These are phyloP conservation scores for Aegle marmelos DNA, from an alignment of 345 rosid species.

Conservation along the genomic window DNA sequence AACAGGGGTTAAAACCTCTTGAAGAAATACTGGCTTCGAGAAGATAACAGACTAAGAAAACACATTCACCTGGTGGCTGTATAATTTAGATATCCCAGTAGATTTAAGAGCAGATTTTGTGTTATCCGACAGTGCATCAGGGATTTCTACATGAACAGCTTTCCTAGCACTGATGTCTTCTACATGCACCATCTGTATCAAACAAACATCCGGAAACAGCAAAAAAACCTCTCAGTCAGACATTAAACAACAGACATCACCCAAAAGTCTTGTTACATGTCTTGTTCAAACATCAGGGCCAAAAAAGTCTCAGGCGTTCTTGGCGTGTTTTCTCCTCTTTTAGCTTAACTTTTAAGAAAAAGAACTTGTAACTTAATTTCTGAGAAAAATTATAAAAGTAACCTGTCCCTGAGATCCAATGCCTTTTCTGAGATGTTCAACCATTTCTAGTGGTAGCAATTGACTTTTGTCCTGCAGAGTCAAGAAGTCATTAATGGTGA, in stretches of 20 bases:
- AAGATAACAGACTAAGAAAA: constrained; percentile 7
- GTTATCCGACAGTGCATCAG: constrained; percentile 58
- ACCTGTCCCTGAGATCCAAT: constrained; percentile 84
- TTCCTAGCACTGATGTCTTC: constrained; percentile 59
- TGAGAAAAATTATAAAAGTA: constrained; percentile 13
- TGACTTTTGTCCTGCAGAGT: constrained; percentile 52
- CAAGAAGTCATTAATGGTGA: constrained; percentile 17
- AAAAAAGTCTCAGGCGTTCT: background rate
- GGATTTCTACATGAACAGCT: constrained; percentile 51
- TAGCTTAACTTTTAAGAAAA: background rate
- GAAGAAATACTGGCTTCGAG: constrained; percentile 12
- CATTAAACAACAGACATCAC: background rate
- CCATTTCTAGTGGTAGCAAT: constrained; percentile 68
- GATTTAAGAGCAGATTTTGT: constrained; percentile 58
- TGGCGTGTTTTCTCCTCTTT: background rate
- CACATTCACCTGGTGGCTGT: constrained; percentile 77
- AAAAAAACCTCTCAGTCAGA: constrained; percentile 5
- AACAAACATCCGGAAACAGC: constrained; percentile 21
- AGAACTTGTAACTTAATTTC: background rate
- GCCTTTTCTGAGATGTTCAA: constrained; percentile 77
- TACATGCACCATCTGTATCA: constrained; percentile 76
- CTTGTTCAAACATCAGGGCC: background rate
- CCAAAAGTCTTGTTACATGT: constrained; percentile 1
- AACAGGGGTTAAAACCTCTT: constrained; percentile 12
- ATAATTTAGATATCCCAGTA: constrained; percentile 67